Base-by-base conservation (phyloP, 2,329 filamentous ascomycete genomes). In the Sporothrix pseudoabietina region DNA sequence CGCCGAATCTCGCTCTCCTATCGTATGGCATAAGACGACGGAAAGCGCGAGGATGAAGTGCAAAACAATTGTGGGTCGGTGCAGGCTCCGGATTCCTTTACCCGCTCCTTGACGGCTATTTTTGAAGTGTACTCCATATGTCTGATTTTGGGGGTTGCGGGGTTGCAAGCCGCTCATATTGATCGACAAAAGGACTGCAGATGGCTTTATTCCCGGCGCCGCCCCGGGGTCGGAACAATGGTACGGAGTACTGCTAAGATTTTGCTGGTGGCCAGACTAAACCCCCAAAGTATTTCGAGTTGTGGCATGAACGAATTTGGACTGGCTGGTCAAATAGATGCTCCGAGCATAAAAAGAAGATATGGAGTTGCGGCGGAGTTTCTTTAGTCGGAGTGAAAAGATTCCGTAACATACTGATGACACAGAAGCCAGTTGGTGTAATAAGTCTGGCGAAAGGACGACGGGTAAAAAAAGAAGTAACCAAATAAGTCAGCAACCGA, bases 151-250 rank as follows among this genome's bases (percentile, higher is more conserved):
- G 12, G 41, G 3, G 44, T 47, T n/a, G 44, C 19, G 44, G 26
- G 52, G 22, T 55, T 55, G 9, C 52, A 55, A 30, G 9, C 22
- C 26, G 55, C 55, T 26, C 22, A 14, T 30, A 30, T 57, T 14
- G 55, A 59, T 59, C 55, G 55, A 59, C 52, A 26, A 55, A 8
- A 26, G 52, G 12, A 47, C 55, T 3, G 55, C 30, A 35, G 22
- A n/a, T 59, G 30, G 55, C n/a, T 55, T 26, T 59, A 35, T 35
- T 59, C 30, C 55, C 55, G 55, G 55, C 30, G 35, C 55, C 55
- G 30, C n/a, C 12, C 30, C 55, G 30, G 55, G 30, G 30, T 6
- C n/a, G 55, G 35, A 35, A 16, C 30, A 4, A 59, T 10, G 30
- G 55, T 30, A n/a, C n/a, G n/a, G n/a, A n/a, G n/a, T n/a, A 35